Base-by-base conservation (phyloP, 176 grass and related monocot species). In the Oryza australiensis region DNA sequence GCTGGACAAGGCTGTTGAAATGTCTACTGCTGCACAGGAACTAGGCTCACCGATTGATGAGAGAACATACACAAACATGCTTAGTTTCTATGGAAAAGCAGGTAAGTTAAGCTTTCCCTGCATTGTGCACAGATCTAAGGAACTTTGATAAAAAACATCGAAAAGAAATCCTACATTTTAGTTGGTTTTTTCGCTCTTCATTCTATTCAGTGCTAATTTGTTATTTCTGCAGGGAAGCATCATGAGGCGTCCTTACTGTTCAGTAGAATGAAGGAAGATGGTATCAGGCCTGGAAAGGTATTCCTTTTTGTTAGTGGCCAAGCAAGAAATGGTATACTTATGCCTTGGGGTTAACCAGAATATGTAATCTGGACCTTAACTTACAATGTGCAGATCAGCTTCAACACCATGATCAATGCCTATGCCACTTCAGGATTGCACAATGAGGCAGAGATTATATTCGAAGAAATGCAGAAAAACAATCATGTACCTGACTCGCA, bases 241-340 rank as follows among this genome's bases (percentile, higher is more conserved):
- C 74, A 86, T 23, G 88, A 97, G 80, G 96, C 89, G 0, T 93
- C 73, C 84, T 48, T 53, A 62, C 35, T 95, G 60, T 98, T 98
- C 73, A 64, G 28, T 20, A 95, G 82, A 93, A 95, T 98, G 96
- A 98, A 93, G 82, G 76, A 87, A 86, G 76, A 77, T 60, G 92
- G 96, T 49, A 95, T 98, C 57, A 89, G 60, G 72, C 96, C 96
- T 90, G 96, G 90, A 86, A 87, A 87, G 88, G 96, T 95, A 88
- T 46, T n/a, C n/a, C n/a, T n/a, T 84, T 69, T 55, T 55, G 51
- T 55, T 55, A 20, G 51, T 9, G 5, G 51, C 51, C 22, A 32
- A 65, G 6, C 22, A 73, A 26, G 12, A n/a, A 83, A 55, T 33
- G 28, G 60, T 38, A 26, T 55, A 11, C 0, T 60, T 60, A 9